Percentiles rank a stretch among this genome's conserved stretches.
Conservation (phyloP, 2,329 filamentous ascomycete genomes). For the Ascochyta clinopodiicola region DNA sequence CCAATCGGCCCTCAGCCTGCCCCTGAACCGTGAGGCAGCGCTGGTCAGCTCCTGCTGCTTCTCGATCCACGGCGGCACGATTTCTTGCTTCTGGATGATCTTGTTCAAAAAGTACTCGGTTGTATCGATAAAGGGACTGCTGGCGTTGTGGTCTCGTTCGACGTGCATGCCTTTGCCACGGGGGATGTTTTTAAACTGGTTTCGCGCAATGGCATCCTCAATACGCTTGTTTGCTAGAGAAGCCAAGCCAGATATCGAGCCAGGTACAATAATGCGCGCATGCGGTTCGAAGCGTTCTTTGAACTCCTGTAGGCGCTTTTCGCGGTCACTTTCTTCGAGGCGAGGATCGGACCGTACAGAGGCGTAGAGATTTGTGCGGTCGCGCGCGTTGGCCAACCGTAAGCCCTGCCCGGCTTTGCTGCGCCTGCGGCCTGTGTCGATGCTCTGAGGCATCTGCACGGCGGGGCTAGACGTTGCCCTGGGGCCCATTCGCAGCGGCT, state of each 20-base stretch:
- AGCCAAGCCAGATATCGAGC: conserved; percentile 76
- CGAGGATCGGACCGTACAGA: conserved; percentile 58
- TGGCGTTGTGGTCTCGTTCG: conserved; percentile 81
- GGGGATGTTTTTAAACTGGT: conserved; percentile 84
- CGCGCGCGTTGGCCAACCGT: conserved; percentile 64
- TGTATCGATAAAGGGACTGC: conserved; percentile 90
- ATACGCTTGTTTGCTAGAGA: conserved; percentile 90
- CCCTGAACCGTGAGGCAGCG: conserved; percentile 72
- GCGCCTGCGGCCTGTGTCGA: conserved; percentile 48
- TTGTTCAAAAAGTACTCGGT: conserved; percentile 99
- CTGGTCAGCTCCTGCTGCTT: conserved; percentile 90
- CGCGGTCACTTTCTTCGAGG: conserved; percentile 74
- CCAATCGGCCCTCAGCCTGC: conserved; percentile 82
- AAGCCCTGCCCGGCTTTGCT: conserved; percentile 44
- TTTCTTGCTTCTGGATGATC: conserved; percentile 95
- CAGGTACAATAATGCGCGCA: conserved; percentile 76
- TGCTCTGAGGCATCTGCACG: conserved; percentile 33
- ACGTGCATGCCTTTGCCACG: conserved; percentile 73
- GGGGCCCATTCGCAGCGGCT: conserved; percentile 51
- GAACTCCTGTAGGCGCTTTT: conserved; percentile 74
- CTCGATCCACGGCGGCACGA: conserved; percentile 97
- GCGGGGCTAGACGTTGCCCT: conserved; percentile 26
- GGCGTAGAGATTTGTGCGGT: conserved; percentile 63
- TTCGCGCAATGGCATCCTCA: conserved; percentile 89
- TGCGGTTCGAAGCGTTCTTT: conserved; percentile 80